Base-by-base conservation (phyloP, 345 rosid species). In the Camelina laxa region DNA sequence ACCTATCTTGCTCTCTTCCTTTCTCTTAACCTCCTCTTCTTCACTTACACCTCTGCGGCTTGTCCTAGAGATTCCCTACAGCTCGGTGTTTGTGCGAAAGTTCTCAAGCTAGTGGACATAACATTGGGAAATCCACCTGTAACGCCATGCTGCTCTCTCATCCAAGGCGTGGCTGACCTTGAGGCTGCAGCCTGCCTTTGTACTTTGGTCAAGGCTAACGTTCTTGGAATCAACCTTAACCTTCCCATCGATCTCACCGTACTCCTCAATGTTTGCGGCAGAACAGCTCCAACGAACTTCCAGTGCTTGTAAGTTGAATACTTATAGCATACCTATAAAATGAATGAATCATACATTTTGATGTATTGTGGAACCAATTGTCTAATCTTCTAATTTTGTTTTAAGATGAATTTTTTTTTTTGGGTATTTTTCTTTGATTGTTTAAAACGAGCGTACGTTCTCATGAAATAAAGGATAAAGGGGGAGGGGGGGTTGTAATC, bases 121-220 rank as follows among this genome's bases (percentile, higher is more conserved):
- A 76, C 60, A 10, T 7, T 84, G 14, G 87, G 82, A 42, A 57
- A 9, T 11, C 87, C 87, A 22, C 85, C 89, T 0, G 80, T 71
- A 11, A 2, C 42, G 10, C 76, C 84, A 17, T 84, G 89, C 27
- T 87, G 89, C 42, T 3, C 80, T 4, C 78, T 82, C 50, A 53
- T 87, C 7, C 10, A 69, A 17, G 84, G 82, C 6, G 82, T 87
- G 49, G 84, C 3, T 17, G 91, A 75, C 50, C 80, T 85, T 22
- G 89, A 87, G 35, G 87, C 83, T 39, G 85, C 87, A 1, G 69
- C 69, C 59, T 87, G 87, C 79, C 86, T 87, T 9, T 87, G 87
- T 76, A 82, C 86, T 14, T 79, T 67, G 4, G 65, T 87, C 33
- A 82, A 24, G 69, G 80, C 70, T 50, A 85, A 57, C 13, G 33